Percentiles rank a stretch among this genome's conserved stretches.
Evolutionary conservation across 208 protist species (phyloP).

Genomic region (Phytomonas serpens): DNA sequence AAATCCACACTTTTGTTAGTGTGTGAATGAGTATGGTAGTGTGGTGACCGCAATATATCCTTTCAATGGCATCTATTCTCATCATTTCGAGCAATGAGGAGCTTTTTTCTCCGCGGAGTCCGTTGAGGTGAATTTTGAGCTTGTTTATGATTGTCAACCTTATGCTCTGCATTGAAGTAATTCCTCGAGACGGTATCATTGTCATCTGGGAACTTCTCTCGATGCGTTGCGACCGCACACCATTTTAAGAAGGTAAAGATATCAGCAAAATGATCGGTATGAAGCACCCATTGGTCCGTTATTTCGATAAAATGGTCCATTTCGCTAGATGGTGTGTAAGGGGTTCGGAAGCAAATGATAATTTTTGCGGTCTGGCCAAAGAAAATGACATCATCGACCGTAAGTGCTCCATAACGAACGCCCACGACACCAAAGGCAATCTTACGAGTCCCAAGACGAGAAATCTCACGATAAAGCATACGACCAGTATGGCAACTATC

Average conservation of each 20-base stretch:
- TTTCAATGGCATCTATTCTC: not conserved
- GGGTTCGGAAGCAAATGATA: slow-evolving; percentile 74
- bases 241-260: slow-evolving; percentile 68
- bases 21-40: not conserved
- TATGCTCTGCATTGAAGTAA: not conserved
- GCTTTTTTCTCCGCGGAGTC: not conserved
- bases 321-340: slow-evolving; percentile 35
- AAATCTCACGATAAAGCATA: slow-evolving; percentile 65
- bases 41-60: not conserved
- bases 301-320: slow-evolving; percentile 64
- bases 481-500: slow-evolving; percentile 83
- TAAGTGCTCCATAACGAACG: slow-evolving; percentile 68
- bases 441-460: slow-evolving; percentile 51
- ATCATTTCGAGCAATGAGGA: not conserved
- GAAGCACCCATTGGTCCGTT: slow-evolving; percentile 56
- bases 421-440: slow-evolving; percentile 70
- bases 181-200: not conserved
- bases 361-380: slow-evolving; percentile 67
- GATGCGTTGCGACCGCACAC: slow-evolving; percentile 72
- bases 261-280: slow-evolving; percentile 76
- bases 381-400: slow-evolving; percentile 61
- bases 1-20: not conserved
- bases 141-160: not conserved
- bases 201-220: slow-evolving; percentile 30
- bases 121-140: not conserved